phyloP scores from a whole-genome alignment of 2,329 filamentous ascomycete genomes.

The Hypoxylon sp. region DNA sequence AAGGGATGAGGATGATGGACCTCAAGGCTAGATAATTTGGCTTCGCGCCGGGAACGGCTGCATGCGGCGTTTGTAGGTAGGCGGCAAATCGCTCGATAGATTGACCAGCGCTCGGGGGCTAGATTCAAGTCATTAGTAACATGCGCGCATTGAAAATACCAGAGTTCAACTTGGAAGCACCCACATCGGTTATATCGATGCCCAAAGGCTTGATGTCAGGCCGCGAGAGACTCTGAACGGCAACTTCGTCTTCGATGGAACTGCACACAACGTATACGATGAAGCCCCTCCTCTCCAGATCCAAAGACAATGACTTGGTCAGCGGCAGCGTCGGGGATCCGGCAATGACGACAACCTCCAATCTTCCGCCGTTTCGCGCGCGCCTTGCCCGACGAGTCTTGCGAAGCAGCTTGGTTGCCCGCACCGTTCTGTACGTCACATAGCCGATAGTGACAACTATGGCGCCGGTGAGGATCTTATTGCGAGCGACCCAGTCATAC shows the following conservation, averaged over 20 bases:
- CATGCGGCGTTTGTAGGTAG: slow-evolving; percentile 77
- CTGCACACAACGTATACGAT: slow-evolving; percentile 91
- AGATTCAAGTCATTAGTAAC: slow-evolving; percentile 31
- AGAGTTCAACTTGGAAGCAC: slow-evolving; percentile 42
- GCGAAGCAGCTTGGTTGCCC: slow-evolving; percentile 63
- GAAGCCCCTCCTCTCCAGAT: slow-evolving; percentile 90
- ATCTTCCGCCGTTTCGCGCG: slow-evolving; percentile 82
- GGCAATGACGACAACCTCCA: slow-evolving; percentile 87
- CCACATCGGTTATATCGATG: slow-evolving; percentile 82
- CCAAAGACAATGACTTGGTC: slow-evolving; percentile 81
- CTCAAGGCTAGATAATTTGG: slow-evolving; percentile 79
- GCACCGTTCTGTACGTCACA: slow-evolving; percentile 61
- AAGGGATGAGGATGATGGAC: slow-evolving; percentile 84
- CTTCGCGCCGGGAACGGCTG: slow-evolving; percentile 78
- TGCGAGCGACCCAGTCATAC: slow-evolving; percentile 74
- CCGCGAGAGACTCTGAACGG: slow-evolving; percentile 78
- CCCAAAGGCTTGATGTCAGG: slow-evolving; percentile 83
- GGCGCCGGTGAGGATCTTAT: slow-evolving; percentile 78
- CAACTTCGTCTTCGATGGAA: slow-evolving; percentile 82
- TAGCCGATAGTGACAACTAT: slow-evolving; percentile 76
- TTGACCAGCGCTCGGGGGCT: slow-evolving; percentile 73
- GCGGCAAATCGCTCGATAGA: slow-evolving; percentile 76
- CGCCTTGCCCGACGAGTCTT: slow-evolving; percentile 79
- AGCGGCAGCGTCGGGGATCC: slow-evolving; percentile 87
- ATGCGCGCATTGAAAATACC: too few relatives aligned